These are phyloP conservation scores for Pseudozyma flocculosa DNA, from an alignment of 1,284 basidiomycete genomes.

Conservation along the genomic window DNA sequence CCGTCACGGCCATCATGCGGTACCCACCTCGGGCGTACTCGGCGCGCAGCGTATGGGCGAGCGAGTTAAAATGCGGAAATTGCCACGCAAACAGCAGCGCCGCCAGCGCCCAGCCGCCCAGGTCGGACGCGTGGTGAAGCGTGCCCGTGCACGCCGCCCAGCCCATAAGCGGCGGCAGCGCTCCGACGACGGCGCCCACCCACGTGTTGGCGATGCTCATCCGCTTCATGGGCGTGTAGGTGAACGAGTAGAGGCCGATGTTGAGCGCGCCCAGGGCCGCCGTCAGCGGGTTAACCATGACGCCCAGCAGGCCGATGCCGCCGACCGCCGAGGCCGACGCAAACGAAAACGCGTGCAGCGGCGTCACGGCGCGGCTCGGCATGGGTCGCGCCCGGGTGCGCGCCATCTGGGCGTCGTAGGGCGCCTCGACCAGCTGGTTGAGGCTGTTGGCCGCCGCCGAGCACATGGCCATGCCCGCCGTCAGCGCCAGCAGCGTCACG, in stretches of 20 bases:
- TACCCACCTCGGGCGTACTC: slow-evolving; percentile 94
- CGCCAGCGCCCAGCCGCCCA: slow-evolving; percentile 49
- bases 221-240: slow-evolving; percentile 94
- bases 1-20: slow-evolving; percentile 82
- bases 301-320: slow-evolving; percentile 76
- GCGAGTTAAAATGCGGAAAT: slow-evolving; percentile 95
- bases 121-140: slow-evolving; percentile 66
- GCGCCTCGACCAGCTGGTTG: slow-evolving; percentile 92
- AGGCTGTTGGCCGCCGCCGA: slow-evolving; percentile 90
- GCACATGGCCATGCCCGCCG: slow-evolving; percentile 84
- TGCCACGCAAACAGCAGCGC: slow-evolving; percentile 85
- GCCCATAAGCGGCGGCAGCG: slow-evolving; percentile 91
- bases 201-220: slow-evolving; percentile 86
- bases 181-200: slow-evolving; percentile 91
- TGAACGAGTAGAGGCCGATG: slow-evolving; percentile 83
- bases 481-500: slow-evolving; percentile 73
- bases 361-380: slow-evolving; percentile 78
- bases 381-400: slow-evolving; percentile 86
- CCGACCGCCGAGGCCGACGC: slow-evolving; percentile 72
- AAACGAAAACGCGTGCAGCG: slow-evolving; percentile 80
- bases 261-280: slow-evolving; percentile 81
- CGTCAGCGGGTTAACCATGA: slow-evolving; percentile 84
- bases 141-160: slow-evolving; percentile 92
- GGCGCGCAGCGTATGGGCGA: slow-evolving; percentile 82
- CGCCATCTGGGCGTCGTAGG: slow-evolving; percentile 94